A percentile compares a stretch with the other conserved stretches of the same genome.
Evolutionary conservation across 257 asterid species (phyloP).

Genomic region (Solanum medicagineum): DNA sequence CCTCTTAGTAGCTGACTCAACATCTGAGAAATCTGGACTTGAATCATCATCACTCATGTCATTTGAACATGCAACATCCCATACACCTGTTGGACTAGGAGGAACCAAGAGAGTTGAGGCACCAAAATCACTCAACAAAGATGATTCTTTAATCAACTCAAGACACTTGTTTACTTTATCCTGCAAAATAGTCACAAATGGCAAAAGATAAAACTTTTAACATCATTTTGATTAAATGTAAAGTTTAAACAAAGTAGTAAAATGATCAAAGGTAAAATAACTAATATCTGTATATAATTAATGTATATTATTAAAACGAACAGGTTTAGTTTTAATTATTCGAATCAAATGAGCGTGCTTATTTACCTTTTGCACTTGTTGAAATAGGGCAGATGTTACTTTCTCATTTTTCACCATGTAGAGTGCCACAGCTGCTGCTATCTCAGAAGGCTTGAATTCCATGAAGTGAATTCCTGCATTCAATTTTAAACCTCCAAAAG

Average conservation of each 20-base stretch:
- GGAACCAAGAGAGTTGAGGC: neutral
- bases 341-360: too few relatives aligned
- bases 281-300: neutral
- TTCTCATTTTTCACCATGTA: neutral
- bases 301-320: neutral
- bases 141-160: neutral
- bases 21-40: neutral
- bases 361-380: slow-evolving; percentile 1
- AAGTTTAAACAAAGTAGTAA: neutral
- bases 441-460: slow-evolving; percentile 14
- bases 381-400: neutral
- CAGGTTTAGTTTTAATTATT: neutral
- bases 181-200: neutral
- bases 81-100: neutral
- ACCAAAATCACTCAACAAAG: neutral
- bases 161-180: slow-evolving; percentile 1
- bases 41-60: neutral
- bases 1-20: neutral
- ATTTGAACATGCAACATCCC: slow-evolving; percentile 2
- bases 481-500: neutral
- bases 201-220: neutral
- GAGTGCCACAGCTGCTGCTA: slow-evolving; percentile 11
- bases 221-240: neutral
- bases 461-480: slow-evolving; percentile 9
- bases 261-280: neutral